phyloP scores from a whole-genome alignment of 106 monocot species.

The Alisma plantagoaquatica region DNA sequence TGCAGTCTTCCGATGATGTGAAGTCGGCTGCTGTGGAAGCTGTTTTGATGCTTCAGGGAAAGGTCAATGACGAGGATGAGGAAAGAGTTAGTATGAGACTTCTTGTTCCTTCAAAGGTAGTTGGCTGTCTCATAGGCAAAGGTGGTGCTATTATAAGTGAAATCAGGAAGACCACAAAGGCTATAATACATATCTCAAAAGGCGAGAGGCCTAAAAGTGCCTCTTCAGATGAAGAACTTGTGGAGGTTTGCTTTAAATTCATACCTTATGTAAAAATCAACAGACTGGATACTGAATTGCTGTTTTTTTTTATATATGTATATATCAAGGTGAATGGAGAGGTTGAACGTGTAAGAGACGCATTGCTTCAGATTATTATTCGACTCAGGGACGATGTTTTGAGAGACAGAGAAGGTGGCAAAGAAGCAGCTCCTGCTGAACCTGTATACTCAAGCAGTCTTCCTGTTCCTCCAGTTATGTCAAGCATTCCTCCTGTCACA shows the following conservation, averaged over 20 bases:
- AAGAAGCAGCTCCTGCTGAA: slow-evolving; percentile 22
- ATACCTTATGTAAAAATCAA: background rate
- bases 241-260: slow-evolving; percentile 57
- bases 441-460: slow-evolving; percentile 32
- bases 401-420: slow-evolving; percentile 43
- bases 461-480: slow-evolving; percentile 26
- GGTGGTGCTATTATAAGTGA: slow-evolving; percentile 82
- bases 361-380: slow-evolving; percentile 69
- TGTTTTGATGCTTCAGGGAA: slow-evolving; percentile 70
- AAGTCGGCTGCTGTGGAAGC: slow-evolving; percentile 89
- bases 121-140: slow-evolving; percentile 94
- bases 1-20: slow-evolving; percentile 55
- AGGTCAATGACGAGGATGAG: slow-evolving; percentile 78
- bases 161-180: slow-evolving; percentile 77
- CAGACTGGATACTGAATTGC: too few species aligned
- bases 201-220: slow-evolving; percentile 66
- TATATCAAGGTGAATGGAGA: slow-evolving; percentile 65
- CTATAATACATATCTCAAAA: slow-evolving; percentile 78
- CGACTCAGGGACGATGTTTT: slow-evolving; percentile 75
- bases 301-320: background rate
- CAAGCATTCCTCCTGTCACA: slow-evolving; percentile 27
- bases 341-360: slow-evolving; percentile 50
- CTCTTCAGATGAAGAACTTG: slow-evolving; percentile 63
- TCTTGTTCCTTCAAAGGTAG: slow-evolving; percentile 70
- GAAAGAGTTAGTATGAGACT: slow-evolving; percentile 52